Evolutionary conservation across 768 basidiomycete genomes (phyloP).

Genomic region (Grammothele lineata): DNA sequence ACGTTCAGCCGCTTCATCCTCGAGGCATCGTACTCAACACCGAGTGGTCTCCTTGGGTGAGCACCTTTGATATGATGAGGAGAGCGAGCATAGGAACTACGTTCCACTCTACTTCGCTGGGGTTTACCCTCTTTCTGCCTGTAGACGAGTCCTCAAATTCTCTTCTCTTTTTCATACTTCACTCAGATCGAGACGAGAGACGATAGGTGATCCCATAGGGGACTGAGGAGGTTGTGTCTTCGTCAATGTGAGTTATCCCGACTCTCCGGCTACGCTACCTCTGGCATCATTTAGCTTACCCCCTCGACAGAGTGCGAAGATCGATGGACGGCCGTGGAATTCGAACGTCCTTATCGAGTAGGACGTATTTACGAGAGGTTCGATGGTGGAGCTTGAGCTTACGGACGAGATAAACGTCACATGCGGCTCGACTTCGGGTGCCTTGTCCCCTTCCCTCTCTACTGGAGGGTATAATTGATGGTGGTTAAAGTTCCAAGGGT

Average conservation of each 20-base stretch:
- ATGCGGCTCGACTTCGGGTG: constrained; percentile 43
- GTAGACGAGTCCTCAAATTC: constrained; percentile 47
- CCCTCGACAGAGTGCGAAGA: constrained; percentile 47
- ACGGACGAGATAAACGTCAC: constrained; percentile 48
- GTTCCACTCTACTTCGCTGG: constrained; percentile 55
- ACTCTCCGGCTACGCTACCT: too few species aligned
- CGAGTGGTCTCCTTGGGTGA: too few species aligned
- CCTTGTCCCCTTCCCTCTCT: constrained; percentile 58
- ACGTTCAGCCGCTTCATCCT: too few species aligned
- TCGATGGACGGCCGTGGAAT: constrained; percentile 53
- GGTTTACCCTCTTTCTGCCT: constrained; percentile 60
- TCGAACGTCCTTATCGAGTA: constrained; percentile 64
- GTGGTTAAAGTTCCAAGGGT: too few species aligned
- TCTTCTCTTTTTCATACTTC: constrained; percentile 60
- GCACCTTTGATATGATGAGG: too few species aligned
- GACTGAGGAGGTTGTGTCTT: constrained; percentile 54
- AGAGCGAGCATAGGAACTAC: too few species aligned
- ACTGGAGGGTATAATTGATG: constrained; percentile 47
- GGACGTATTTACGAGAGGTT: constrained; percentile 52
- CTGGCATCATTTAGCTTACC: too few species aligned
- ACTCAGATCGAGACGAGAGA: constrained; percentile 51
- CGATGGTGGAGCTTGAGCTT: constrained; percentile 51
- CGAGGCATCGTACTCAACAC: too few species aligned
- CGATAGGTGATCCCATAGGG: constrained; percentile 46
- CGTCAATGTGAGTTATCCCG: constrained; percentile 45